Evolutionary conservation across 257 asterid genomes (phyloP).

Genomic region (Lithospermum erythrorhizon): DNA sequence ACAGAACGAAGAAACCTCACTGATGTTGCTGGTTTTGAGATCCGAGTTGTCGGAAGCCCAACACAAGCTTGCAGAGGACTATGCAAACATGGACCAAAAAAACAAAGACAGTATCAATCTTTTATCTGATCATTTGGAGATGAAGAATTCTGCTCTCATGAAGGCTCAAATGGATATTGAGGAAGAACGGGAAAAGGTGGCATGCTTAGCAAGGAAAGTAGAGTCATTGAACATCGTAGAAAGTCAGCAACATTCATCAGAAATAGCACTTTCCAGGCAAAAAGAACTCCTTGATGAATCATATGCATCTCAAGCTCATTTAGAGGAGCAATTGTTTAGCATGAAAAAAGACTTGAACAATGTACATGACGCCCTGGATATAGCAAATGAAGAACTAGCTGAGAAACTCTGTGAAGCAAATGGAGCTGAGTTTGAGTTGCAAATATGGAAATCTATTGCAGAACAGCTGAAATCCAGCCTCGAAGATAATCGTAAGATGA

Average conservation of each 20-base stretch:
- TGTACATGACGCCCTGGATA: constrained; percentile 39
- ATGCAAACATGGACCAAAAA: constrained; percentile 22
- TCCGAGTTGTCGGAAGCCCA: constrained; percentile 49
- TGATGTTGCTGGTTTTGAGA: constrained; percentile 48
- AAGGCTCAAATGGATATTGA: constrained; percentile 45
- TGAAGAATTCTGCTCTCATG: constrained; percentile 35
- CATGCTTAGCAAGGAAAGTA: constrained; percentile 27
- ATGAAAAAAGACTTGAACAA: constrained; percentile 42
- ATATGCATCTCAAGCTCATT: constrained; percentile 16
- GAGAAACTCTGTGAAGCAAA: constrained; percentile 53
- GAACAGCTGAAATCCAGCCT: constrained; percentile 52
- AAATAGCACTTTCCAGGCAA: constrained; percentile 40
- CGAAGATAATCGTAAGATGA: constrained; percentile 44
- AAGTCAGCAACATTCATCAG: constrained; percentile 37
- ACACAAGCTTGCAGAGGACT: constrained; percentile 26
- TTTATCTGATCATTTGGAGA: constrained; percentile 41
- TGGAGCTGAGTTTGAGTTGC: constrained; percentile 63
- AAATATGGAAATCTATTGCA: constrained; percentile 63
- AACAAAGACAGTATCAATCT: constrained; percentile 19
- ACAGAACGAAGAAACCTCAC: constrained; percentile 49
- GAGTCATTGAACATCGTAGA: constrained; percentile 27
- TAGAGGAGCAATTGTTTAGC: constrained; percentile 42
- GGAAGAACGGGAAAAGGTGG: constrained; percentile 44
- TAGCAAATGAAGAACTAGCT: constrained; percentile 57
- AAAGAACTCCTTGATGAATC: constrained; percentile 45